Conservation (phyloP, 129 eudicot genomes). For the Heracleum sosnowskyi region DNA sequence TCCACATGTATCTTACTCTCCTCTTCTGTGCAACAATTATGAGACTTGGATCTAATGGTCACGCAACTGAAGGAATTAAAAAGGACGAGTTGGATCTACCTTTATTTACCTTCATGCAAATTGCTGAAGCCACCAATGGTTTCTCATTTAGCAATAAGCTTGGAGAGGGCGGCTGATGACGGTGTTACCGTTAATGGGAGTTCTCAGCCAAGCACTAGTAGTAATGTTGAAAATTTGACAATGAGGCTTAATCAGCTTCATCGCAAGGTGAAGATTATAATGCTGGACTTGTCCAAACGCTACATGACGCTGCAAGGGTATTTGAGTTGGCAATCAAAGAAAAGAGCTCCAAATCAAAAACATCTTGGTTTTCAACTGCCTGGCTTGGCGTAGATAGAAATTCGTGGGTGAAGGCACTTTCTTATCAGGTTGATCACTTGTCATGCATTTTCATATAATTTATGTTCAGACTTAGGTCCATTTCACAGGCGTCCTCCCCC, state of each 20-base stretch:
- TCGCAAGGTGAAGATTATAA: slow-evolving; percentile 53
- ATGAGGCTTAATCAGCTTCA: slow-evolving; percentile 55
- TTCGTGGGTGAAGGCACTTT: slow-evolving; percentile 74
- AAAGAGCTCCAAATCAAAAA: slow-evolving; percentile 42
- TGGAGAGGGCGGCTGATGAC: slow-evolving; percentile 69
- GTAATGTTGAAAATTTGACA: slow-evolving; percentile 55
- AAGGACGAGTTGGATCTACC: too few species aligned
- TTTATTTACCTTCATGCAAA: too few species aligned
- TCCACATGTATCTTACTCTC: background rate
- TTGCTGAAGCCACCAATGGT: too few species aligned
- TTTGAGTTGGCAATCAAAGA: slow-evolving; percentile 74
- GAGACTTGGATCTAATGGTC: background rate
- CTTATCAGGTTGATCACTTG: slow-evolving; percentile 68
- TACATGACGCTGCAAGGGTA: slow-evolving; percentile 96
- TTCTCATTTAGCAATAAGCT: too few species aligned
- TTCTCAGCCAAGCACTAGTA: slow-evolving; percentile 50
- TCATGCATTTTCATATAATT: slow-evolving; percentile 9
- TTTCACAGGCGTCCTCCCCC: background rate
- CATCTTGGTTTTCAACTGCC: slow-evolving; percentile 85
- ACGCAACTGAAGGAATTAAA: background rate
- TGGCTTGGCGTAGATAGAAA: slow-evolving; percentile 90
- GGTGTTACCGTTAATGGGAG: slow-evolving; percentile 68
- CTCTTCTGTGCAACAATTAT: background rate
- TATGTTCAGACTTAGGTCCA: background rate
- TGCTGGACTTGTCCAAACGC: slow-evolving; percentile 67